A percentile compares a stretch with the other conserved stretches of the same genome.
Conservation (phyloP, 2,329 filamentous ascomycete species). For the Aspergillus brunneoviolaceus region DNA sequence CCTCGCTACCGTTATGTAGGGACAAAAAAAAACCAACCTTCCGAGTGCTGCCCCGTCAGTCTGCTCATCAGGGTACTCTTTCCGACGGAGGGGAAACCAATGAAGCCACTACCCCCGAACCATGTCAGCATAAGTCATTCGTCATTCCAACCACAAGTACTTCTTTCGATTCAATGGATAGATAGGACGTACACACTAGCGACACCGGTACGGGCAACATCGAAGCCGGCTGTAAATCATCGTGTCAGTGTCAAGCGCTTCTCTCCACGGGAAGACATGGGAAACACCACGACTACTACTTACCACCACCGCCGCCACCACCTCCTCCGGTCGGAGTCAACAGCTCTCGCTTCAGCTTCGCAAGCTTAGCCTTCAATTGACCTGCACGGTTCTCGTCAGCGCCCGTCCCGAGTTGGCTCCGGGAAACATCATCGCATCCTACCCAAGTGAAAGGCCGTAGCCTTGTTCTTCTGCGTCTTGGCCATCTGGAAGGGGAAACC, state of each 20-base stretch:
- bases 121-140: conserved; percentile 16
- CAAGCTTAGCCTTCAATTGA: conserved; percentile 96
- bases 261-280: not conserved
- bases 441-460: conserved; percentile 87
- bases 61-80: conserved; percentile 97
- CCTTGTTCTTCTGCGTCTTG: conserved; percentile 96
- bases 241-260: no score
- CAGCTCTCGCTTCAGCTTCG: conserved; percentile 94
- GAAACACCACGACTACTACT: conserved; percentile 13
- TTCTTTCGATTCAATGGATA: not conserved
- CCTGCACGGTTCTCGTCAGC: conserved; percentile 42
- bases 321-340: conserved; percentile 77
- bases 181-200: conserved; percentile 68
- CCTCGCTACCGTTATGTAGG: not conserved
- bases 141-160: not conserved
- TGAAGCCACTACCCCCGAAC: conserved; percentile 64
- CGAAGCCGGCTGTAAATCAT: conserved; percentile 68
- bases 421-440: conserved; percentile 18
- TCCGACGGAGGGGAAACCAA: conserved; percentile 95
- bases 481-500: conserved; percentile 67
- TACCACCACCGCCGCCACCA: conserved; percentile 69
- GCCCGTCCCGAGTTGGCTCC: conserved; percentile 2
- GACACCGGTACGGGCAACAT: conserved; percentile 95
- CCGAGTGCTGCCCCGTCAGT: conserved; percentile 93
- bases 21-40: conserved; percentile 48